phyloP scores from a whole-genome alignment of 108 stramenopile species.

The Fragilaria radians region DNA sequence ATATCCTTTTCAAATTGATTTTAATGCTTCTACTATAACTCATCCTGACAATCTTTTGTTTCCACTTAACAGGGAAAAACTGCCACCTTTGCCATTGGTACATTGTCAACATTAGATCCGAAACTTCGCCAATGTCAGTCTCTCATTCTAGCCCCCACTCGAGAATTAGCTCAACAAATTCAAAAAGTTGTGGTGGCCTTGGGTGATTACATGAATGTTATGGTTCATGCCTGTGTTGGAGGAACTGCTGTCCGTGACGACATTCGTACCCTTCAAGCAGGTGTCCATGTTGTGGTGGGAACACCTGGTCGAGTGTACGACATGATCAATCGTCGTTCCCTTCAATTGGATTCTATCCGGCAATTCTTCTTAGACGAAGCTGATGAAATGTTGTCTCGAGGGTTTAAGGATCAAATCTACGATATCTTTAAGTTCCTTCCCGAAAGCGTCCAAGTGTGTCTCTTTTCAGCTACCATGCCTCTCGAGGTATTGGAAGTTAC shows the following conservation, averaged over 20 bases:
- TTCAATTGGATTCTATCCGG: constrained; percentile 74
- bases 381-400: constrained; percentile 97
- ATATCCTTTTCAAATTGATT: background rate
- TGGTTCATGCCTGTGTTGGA: constrained; percentile 96
- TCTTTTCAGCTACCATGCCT: constrained; percentile 95
- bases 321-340: constrained; percentile 89
- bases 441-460: constrained; percentile 87
- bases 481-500: constrained; percentile 96
- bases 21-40: background rate
- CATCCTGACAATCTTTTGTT: constrained; percentile 1
- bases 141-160: constrained; percentile 91
- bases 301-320: constrained; percentile 98
- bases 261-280: constrained; percentile 75
- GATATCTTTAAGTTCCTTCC: constrained; percentile 97
- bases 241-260: constrained; percentile 94
- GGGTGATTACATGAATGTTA: constrained; percentile 97
- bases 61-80: constrained; percentile 66
- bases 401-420: constrained; percentile 99
- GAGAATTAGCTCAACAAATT: constrained; percentile 98
- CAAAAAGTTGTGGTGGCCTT: constrained; percentile 86
- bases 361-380: constrained; percentile 97
- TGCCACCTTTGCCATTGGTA: constrained; percentile 94
- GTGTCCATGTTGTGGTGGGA: constrained; percentile 93
- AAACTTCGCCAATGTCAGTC: constrained; percentile 80
- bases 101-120: constrained; percentile 85